A percentile compares a stretch with the other conserved stretches of the same genome.
These are phyloP conservation scores for Phanerochaete carnosa DNA, from an alignment of 768 basidiomycete species.

Conservation along the genomic window DNA sequence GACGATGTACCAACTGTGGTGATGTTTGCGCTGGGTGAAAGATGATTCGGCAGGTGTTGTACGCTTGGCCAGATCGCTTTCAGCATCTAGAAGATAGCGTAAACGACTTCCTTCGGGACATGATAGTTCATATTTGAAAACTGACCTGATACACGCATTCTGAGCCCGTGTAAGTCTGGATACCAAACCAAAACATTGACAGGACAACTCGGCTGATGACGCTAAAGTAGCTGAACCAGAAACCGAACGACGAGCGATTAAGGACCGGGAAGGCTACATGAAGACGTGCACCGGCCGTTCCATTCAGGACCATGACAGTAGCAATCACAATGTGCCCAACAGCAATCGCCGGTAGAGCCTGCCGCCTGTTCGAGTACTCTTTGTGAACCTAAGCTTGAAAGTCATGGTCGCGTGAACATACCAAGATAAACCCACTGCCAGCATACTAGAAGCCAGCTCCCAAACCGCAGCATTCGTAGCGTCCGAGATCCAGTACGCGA, in stretches of 20 bases:
- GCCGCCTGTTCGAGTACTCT: constrained; percentile 39
- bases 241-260: constrained; percentile 85
- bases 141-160: constrained; percentile 66
- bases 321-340: constrained; percentile 72
- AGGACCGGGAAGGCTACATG: constrained; percentile 76
- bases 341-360: constrained; percentile 67
- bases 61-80: constrained; percentile 82
- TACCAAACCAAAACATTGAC: constrained; percentile 80
- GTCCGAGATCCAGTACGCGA: constrained; percentile 53
- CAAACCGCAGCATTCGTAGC: constrained; percentile 30
- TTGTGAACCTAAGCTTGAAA: neutral
- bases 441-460: constrained; percentile 72
- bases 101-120: neutral
- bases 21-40: constrained; percentile 55
- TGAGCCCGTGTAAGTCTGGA: constrained; percentile 59
- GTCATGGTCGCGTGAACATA: constrained; percentile 18
- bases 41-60: constrained; percentile 58
- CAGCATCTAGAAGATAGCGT: constrained; percentile 46
- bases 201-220: constrained; percentile 75
- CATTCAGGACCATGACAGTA: constrained; percentile 72
- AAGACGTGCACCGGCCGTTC: constrained; percentile 72
- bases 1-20: constrained; percentile 51
- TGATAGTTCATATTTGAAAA: neutral
- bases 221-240: constrained; percentile 86
- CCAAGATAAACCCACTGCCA: constrained; percentile 75